A percentile compares a stretch with the other conserved stretches of the same genome.
Evolutionary conservation across 768 basidiomycete species (phyloP).

Genomic region (Boletales sp.): DNA sequence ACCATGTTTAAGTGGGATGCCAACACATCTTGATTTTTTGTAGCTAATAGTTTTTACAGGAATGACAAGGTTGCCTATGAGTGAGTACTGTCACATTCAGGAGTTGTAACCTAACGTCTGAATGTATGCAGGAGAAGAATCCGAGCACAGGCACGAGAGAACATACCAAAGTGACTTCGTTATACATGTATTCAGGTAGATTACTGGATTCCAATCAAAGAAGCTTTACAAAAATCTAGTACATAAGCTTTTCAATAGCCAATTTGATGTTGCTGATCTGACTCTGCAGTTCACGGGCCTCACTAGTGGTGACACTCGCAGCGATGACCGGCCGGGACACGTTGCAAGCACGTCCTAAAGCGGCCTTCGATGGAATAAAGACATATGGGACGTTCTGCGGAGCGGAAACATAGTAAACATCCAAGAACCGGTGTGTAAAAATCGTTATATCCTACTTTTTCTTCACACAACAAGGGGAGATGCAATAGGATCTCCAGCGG

Average conservation of each 20-base stretch:
- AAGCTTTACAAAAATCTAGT: constrained; percentile 23
- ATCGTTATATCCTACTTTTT: constrained; percentile 61
- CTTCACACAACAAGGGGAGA: constrained; percentile 95
- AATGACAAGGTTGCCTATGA: constrained; percentile 94
- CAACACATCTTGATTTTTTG: background rate
- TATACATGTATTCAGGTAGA: constrained; percentile 8
- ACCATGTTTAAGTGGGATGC: constrained; percentile 92
- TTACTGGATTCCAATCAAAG: background rate
- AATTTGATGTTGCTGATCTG: constrained; percentile 87
- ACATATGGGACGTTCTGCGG: constrained; percentile 92
- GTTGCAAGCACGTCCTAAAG: constrained; percentile 92
- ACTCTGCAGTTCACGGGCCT: constrained; percentile 83
- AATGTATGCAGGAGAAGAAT: constrained; percentile 61
- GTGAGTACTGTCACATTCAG: constrained; percentile 42
- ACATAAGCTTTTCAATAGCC: constrained; percentile 68
- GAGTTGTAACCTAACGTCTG: background rate
- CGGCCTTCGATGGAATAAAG: constrained; percentile 93
- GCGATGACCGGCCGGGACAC: constrained; percentile 94
- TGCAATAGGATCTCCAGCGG: constrained; percentile 97
- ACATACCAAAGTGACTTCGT: constrained; percentile 68
- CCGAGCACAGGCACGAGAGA: constrained; percentile 83
- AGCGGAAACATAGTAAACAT: background rate
- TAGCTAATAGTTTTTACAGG: constrained; percentile 39
- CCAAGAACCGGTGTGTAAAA: background rate
- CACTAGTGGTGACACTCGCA: constrained; percentile 94